These are phyloP conservation scores for Ascochyta pisi DNA, from an alignment of 2,329 filamentous ascomycete species.

Conservation along the genomic window DNA sequence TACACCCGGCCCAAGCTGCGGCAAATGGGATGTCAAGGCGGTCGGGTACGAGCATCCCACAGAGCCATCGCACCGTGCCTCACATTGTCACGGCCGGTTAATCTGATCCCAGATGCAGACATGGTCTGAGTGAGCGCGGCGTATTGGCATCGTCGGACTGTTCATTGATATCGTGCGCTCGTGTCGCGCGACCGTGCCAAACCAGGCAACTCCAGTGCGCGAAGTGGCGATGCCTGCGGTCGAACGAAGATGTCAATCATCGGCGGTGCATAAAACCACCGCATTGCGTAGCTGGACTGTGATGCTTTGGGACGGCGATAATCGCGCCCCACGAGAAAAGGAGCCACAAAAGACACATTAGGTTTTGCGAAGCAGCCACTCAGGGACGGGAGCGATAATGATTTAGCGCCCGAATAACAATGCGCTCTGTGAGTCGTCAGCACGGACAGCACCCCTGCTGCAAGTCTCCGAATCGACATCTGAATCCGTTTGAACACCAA, in stretches of 20 bases:
- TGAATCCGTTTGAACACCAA: conserved; percentile 41
- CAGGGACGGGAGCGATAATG: conserved; percentile 36
- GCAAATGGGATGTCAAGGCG: conserved; percentile 45
- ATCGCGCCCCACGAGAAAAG: conserved; percentile 35
- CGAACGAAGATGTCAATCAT: conserved; percentile 35
- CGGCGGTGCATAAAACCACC: conserved; percentile 45
- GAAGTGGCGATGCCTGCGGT: conserved; percentile 36
- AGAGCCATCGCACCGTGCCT: conserved; percentile 31
- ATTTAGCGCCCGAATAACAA: conserved; percentile 47
- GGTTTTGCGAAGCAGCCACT: conserved; percentile 46
- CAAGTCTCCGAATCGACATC: conserved; percentile 44
- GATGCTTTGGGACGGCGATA: conserved; percentile 45
- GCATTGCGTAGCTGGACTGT: conserved; percentile 38
- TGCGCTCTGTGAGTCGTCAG: conserved; percentile 42
- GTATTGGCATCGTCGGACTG: conserved; percentile 36
- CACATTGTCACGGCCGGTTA: conserved; percentile 38
- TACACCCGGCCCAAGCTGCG: conserved; percentile 32
- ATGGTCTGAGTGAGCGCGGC: conserved; percentile 30
- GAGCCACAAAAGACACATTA: conserved; percentile 45
- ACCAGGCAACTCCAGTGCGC: conserved; percentile 42
- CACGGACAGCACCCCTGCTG: conserved; percentile 38
- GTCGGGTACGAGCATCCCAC: conserved; percentile 34
- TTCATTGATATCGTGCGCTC: conserved; percentile 41
- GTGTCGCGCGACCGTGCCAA: conserved; percentile 32
- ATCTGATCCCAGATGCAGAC: conserved; percentile 38